Percentiles rank a stretch among this genome's conserved stretches.
phyloP scores from a whole-genome alignment of 768 basidiomycete species.

The Xerocomellus intermedius region DNA sequence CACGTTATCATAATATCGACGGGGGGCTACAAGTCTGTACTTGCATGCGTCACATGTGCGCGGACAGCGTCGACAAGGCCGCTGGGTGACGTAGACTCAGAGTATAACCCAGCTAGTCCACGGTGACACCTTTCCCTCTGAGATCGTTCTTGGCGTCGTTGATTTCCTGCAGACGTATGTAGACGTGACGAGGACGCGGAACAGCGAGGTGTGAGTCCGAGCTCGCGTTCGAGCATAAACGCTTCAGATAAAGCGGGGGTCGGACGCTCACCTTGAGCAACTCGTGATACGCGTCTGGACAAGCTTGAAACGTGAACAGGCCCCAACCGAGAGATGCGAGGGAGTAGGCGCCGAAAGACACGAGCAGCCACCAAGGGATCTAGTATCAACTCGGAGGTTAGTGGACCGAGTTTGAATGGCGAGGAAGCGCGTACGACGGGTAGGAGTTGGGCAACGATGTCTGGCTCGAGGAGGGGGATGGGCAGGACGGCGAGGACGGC shows the following conservation, averaged over 20 bases:
- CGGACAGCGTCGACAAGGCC: no score
- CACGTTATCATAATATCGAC: no score
- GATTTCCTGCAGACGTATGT: constrained; percentile 51
- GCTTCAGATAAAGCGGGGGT: background rate
- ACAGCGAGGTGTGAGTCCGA: background rate
- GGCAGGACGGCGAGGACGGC: constrained; percentile 13
- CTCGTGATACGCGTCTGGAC: constrained; percentile 72
- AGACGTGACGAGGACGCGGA: background rate
- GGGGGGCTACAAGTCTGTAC: background rate
- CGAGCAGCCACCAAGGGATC: constrained; percentile 83
- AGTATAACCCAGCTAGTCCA: constrained; percentile 40
- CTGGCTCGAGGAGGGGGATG: constrained; percentile 13
- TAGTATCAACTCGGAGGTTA: constrained; percentile 22
- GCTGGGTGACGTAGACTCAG: no score
- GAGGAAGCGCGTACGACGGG: constrained; percentile 11
- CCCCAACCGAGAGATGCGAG: constrained; percentile 78
- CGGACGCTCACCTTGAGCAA: constrained; percentile 47
- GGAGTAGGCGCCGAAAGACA: constrained; percentile 77
- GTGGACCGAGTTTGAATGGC: background rate
- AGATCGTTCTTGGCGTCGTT: constrained; percentile 55
- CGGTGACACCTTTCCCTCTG: constrained; percentile 55
- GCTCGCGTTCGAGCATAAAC: background rate
- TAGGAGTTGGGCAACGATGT: constrained; percentile 3
- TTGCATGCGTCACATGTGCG: no score
- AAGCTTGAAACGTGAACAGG: constrained; percentile 68